Base-by-base conservation (phyloP, 2,329 filamentous ascomycete genomes). In the Fusarium chuoi region DNA sequence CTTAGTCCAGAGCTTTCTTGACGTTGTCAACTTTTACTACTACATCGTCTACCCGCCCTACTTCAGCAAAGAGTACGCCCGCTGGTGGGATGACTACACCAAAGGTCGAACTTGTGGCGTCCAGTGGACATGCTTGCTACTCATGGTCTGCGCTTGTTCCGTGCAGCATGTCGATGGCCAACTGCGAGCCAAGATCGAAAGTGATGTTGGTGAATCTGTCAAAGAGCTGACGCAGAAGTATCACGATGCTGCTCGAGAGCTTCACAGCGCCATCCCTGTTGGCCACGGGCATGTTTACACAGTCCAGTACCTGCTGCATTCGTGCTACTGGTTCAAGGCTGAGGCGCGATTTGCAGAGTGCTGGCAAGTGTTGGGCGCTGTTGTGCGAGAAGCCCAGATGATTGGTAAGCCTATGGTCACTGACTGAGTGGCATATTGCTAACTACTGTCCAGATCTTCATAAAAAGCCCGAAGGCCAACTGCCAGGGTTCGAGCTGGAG, bases 21-120 rank as follows among this genome's bases (percentile, higher is more conserved):
- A 70, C 20, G 67, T 70, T 5, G 66, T 70, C 26, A 70, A 70
- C 36, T 70, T 70, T 49, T 70, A 70, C 46, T 70, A 70, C 36
- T 70, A 70, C 42, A 70, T 70, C 1, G 67, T 70, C 7, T 70
- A 70, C 10, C 67, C 67, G 7, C 67, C 67, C 18, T 38, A 70
- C 10, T 70, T 70, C 20, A 70, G 67, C 60, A 70, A 70, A 17
- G 66, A 70, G n/a, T 70, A 70, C 7, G 52, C 66, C 9, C 33
- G 36, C 12, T 70, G 67, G 67, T 70, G 67, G 66, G 66, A 70
- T 6, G 66, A 70, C 28, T 65, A 70, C 41, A 70, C 59, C 26
- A 65, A 65, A 26, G 52, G 46, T 5, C 66, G 66, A 11, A 26
- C 66, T 17, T 59, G 59, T 4, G 67, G 67, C 6, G 67, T 60